phyloP scores from a whole-genome alignment of 2,329 filamentous ascomycete species.

The Aspergillus sp. region DNA sequence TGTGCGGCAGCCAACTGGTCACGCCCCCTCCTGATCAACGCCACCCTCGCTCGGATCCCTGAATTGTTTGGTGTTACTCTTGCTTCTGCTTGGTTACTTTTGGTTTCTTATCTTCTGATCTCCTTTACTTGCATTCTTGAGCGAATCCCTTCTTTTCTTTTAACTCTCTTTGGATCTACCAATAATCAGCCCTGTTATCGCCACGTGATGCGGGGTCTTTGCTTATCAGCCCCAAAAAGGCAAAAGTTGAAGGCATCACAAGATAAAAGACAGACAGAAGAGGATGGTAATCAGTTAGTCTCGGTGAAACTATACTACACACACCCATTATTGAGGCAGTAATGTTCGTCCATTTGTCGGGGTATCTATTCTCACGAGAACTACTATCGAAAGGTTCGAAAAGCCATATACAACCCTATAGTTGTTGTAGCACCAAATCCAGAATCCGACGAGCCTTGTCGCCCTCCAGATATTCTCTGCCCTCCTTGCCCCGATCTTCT shows the following conservation, averaged over 20 bases:
- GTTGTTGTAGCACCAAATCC: slow-evolving; percentile 28
- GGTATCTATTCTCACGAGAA: slow-evolving; percentile 12
- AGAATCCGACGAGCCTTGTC: slow-evolving; percentile 43
- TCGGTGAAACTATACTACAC: not conserved
- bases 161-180: not conserved
- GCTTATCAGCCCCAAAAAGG: slow-evolving; percentile 16
- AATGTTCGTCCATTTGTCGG: not conserved
- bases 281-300: no score
- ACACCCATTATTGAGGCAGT: not conserved
- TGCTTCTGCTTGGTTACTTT: not conserved
- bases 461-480: slow-evolving; percentile 47
- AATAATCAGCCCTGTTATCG: slow-evolving; percentile 16
- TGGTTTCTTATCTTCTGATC: not conserved
- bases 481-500: slow-evolving; percentile 38
- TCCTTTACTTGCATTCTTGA: no score
- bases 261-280: not conserved
- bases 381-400: slow-evolving; percentile 16
- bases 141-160: no score
- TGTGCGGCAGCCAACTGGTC: slow-evolving; percentile 2
- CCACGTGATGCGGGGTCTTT: slow-evolving; percentile 25
- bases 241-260: not conserved
- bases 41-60: not conserved
- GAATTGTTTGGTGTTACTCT: not conserved
- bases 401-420: slow-evolving; percentile 8
- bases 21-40: not conserved